Conservation (phyloP, 768 basidiomycete genomes). For the Coprinopsis sp. region DNA sequence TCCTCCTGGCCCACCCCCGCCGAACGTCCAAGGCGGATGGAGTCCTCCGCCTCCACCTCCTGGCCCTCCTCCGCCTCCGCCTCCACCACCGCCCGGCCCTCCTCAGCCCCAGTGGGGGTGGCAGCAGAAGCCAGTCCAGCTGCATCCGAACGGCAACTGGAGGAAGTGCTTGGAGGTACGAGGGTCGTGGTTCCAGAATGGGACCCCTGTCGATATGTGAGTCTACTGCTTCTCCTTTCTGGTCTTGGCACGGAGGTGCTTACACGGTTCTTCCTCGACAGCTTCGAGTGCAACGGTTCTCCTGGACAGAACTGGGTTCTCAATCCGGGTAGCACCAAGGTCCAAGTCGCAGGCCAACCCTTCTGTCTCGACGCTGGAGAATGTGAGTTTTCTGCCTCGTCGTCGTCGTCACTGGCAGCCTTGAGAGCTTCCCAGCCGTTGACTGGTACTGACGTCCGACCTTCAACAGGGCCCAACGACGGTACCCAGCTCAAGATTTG, state of each 20-base stretch:
- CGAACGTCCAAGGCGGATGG: too few relatives aligned
- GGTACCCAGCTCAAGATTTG: slow-evolving; percentile 22
- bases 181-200: slow-evolving; percentile 21
- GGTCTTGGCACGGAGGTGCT: neutral
- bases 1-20: too few relatives aligned
- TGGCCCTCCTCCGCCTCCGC: too few relatives aligned
- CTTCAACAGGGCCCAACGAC: slow-evolving; percentile 16
- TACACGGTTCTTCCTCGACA: slow-evolving; percentile 2
- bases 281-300: slow-evolving; percentile 27
- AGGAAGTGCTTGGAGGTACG: slow-evolving; percentile 28
- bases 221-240: slow-evolving; percentile 2
- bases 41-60: too few relatives aligned
- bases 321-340: slow-evolving; percentile 18
- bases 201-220: slow-evolving; percentile 28
- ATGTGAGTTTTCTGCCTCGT: slow-evolving; percentile 12
- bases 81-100: too few relatives aligned
- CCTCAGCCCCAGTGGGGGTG: too few relatives aligned
- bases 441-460: neutral
- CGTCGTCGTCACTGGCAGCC: neutral
- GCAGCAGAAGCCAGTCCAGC: slow-evolving; percentile 12
- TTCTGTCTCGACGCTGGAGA: slow-evolving; percentile 27
- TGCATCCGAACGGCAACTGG: slow-evolving; percentile 24
- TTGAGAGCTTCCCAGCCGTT: neutral
- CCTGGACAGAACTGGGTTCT: slow-evolving; percentile 25
- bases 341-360: slow-evolving; percentile 18